These are phyloP conservation scores for Salix brachista DNA, from an alignment of 345 rosid genomes.

Conservation along the genomic window DNA sequence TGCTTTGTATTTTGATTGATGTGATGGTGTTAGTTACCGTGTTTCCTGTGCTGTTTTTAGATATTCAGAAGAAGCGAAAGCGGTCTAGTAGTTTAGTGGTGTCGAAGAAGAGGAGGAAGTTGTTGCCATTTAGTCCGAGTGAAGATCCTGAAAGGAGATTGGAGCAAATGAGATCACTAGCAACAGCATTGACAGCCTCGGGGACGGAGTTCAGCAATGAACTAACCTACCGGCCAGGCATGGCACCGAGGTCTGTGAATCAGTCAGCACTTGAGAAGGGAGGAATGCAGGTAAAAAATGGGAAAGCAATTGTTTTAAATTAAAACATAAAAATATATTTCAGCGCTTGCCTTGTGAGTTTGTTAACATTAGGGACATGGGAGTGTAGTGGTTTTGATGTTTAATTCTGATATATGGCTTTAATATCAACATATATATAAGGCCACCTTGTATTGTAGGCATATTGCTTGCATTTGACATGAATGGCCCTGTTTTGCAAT, in stretches of 20 bases:
- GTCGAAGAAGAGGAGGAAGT: slow-evolving; percentile 26
- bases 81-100: slow-evolving; percentile 9
- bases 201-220: slow-evolving; percentile 23
- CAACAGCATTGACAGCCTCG: slow-evolving; percentile 26
- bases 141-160: slow-evolving; percentile 24
- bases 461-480: background rate
- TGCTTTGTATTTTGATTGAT: background rate
- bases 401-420: background rate
- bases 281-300: slow-evolving; percentile 28
- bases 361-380: background rate
- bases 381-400: background rate
- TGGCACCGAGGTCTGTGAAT: slow-evolving; percentile 28
- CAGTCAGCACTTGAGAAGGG: slow-evolving; percentile 23
- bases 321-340: background rate
- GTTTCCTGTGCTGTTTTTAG: background rate
- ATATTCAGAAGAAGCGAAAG: slow-evolving; percentile 22
- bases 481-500: background rate
- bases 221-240: slow-evolving; percentile 15
- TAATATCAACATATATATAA: background rate
- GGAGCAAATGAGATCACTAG: slow-evolving; percentile 27
- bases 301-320: background rate
- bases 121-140: slow-evolving; percentile 21
- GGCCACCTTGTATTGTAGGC: background rate
- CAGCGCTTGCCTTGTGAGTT: no score
- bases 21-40: background rate